phyloP scores from a whole-genome alignment of 106 monocot genomes.

The Allium fistulosum region DNA sequence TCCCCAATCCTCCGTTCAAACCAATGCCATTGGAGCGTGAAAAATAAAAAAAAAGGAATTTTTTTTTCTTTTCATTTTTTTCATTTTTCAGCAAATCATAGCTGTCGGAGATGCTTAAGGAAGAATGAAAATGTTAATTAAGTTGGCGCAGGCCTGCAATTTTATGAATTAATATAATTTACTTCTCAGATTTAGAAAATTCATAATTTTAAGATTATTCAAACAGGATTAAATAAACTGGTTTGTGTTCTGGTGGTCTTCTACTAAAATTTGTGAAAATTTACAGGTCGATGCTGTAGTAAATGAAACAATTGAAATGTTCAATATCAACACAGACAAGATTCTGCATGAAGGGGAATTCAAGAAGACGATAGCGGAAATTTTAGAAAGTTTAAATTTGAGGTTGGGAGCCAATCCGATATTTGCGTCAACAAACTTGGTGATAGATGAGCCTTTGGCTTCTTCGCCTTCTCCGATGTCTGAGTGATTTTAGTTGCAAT shows the following conservation, averaged over 20 bases:
- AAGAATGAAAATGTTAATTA: too few species aligned
- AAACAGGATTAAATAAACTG: background rate
- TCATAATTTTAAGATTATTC: background rate
- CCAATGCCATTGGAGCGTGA: too few species aligned
- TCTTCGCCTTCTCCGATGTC: conserved; percentile 21
- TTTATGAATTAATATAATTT: too few species aligned
- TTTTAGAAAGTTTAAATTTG: conserved; percentile 51
- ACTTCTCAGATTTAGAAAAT: background rate
- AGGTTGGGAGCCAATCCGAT: conserved; percentile 48
- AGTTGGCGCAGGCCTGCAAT: too few species aligned
- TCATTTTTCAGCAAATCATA: too few species aligned
- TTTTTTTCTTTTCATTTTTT: too few species aligned
- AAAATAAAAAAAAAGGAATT: too few species aligned
- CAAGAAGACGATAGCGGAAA: conserved; percentile 45
- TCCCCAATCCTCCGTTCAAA: too few species aligned
- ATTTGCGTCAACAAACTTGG: conserved; percentile 40
- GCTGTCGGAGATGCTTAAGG: too few species aligned
- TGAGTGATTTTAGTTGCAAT: background rate
- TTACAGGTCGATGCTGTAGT: conserved; percentile 57
- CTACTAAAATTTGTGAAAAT: background rate
- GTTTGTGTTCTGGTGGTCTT: background rate
- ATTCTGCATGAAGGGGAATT: conserved; percentile 32
- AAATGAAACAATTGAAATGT: conserved; percentile 31
- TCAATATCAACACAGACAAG: conserved; percentile 28
- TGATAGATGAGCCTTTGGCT: conserved; percentile 59